phyloP scores from a whole-genome alignment of 495 filamentous ascomycete genomes.

The Penicillium paxilli region DNA sequence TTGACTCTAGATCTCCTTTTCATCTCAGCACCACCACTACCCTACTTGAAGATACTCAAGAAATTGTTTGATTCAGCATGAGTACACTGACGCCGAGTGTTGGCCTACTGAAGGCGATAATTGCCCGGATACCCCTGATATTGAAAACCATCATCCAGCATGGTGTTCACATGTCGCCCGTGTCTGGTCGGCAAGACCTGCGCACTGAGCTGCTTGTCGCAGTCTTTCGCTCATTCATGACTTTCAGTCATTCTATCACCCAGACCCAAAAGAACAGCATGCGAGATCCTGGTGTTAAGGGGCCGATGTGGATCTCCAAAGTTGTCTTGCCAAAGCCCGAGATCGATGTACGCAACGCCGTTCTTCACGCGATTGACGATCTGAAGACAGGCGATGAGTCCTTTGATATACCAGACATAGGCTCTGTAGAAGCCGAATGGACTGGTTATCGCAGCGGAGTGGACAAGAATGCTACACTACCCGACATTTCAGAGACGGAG shows the following conservation, averaged over 20 bases:
- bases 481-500: constrained; percentile 63
- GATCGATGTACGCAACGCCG: constrained; percentile 55
- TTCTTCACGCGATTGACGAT: constrained; percentile 63
- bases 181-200: constrained; percentile 74
- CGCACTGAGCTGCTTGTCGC: constrained; percentile 72
- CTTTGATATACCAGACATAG: constrained; percentile 53
- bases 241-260: constrained; percentile 47
- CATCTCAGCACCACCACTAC: not conserved
- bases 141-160: constrained; percentile 67
- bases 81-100: constrained; percentile 31
- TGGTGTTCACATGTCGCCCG: constrained; percentile 62
- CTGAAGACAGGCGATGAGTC: constrained; percentile 52
- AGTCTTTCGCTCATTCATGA: constrained; percentile 65
- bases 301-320: constrained; percentile 77
- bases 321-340: constrained; percentile 59
- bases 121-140: constrained; percentile 66
- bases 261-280: constrained; percentile 62
- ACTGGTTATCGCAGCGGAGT: constrained; percentile 68
- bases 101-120: constrained; percentile 44
- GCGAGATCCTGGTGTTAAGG: constrained; percentile 69
- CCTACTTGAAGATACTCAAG: not conserved
- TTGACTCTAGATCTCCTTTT: constrained; percentile 10
- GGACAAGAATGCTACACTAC: constrained; percentile 51
- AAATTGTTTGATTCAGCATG: constrained; percentile 25
- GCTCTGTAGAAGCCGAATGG: constrained; percentile 81